A percentile compares a stretch with the other conserved stretches of the same genome.
These are phyloP conservation scores for Colletotrichum ledebouriae DNA, from an alignment of 2,329 filamentous ascomycete genomes.

Conservation along the genomic window DNA sequence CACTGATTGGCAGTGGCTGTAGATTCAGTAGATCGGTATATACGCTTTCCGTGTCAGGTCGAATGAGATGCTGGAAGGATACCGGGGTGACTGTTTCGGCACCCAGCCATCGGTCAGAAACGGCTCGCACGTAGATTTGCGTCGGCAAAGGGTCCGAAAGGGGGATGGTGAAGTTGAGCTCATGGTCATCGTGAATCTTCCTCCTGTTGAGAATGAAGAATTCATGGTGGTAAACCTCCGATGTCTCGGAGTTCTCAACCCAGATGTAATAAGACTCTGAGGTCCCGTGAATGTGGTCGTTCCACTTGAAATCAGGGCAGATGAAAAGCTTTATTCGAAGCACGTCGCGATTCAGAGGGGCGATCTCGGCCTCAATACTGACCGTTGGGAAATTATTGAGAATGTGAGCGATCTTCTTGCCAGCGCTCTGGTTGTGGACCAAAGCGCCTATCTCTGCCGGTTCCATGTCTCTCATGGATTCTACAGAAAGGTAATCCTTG, in stretches of 20 bases:
- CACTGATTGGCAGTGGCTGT: slow-evolving; percentile 88
- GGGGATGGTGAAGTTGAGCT: slow-evolving; percentile 97
- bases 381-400: slow-evolving; percentile 94
- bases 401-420: slow-evolving; percentile 82
- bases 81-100: slow-evolving; percentile 96
- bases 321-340: slow-evolving; percentile 90
- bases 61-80: slow-evolving; percentile 97
- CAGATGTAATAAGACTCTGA: slow-evolving; percentile 99
- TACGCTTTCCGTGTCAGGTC: slow-evolving; percentile 96
- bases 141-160: slow-evolving; percentile 92
- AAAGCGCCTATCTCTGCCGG: slow-evolving; percentile 88
- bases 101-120: slow-evolving; percentile 96
- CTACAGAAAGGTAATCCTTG: slow-evolving; percentile 82
- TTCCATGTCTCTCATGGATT: slow-evolving; percentile 93
- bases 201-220: slow-evolving; percentile 92
- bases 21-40: slow-evolving; percentile 95
- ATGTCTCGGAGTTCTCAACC: slow-evolving; percentile 98
- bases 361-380: slow-evolving; percentile 92
- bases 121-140: slow-evolving; percentile 94
- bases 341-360: slow-evolving; percentile 93
- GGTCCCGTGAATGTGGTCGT: slow-evolving; percentile 91
- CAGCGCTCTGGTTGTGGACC: slow-evolving; percentile 92
- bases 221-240: slow-evolving; percentile 97
- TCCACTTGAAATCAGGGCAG: slow-evolving; percentile 93
- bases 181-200: slow-evolving; percentile 95